These are phyloP conservation scores for Hanseniaspora meyeri DNA, from an alignment of 805 yeast genomes.

Conservation along the genomic window DNA sequence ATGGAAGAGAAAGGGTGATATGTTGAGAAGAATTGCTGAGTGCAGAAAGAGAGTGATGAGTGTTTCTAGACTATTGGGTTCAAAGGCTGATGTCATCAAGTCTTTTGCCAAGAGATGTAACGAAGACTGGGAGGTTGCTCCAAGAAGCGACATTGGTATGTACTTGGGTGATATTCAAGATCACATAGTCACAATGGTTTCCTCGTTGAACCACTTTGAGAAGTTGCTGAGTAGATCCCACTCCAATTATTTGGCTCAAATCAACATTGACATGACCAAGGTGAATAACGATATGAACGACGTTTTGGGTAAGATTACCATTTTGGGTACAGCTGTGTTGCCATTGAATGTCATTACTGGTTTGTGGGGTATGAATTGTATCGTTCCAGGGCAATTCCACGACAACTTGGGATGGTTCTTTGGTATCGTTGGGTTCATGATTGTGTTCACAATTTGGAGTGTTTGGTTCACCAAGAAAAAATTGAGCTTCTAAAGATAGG, in stretches of 20 bases:
- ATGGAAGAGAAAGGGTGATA: conserved; percentile 89
- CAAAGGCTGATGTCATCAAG: conserved; percentile 94
- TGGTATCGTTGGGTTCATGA: conserved; percentile 37
- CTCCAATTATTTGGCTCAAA: conserved; percentile 89
- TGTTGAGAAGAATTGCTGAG: conserved; percentile 90
- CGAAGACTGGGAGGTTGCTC: conserved; percentile 70
- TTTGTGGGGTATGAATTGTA: conserved; percentile 96
- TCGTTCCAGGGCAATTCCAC: conserved; percentile 81
- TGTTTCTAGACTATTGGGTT: conserved; percentile 66
- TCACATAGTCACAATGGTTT: conserved; percentile 95
- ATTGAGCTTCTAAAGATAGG: conserved; percentile 25
- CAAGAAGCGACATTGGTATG: conserved; percentile 79
- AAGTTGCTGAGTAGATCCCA: conserved; percentile 89
- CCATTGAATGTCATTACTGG: conserved; percentile 95
- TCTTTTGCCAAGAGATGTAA: conserved; percentile 87
- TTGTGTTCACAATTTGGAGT: conserved; percentile 35
- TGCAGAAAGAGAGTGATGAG: conserved; percentile 92
- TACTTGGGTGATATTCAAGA: conserved; percentile 96
- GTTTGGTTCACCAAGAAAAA: conserved; percentile 39
- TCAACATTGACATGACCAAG: conserved; percentile 93
- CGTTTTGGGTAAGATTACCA: conserved; percentile 83
- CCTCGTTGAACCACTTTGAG: conserved; percentile 85
- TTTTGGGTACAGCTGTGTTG: conserved; percentile 84
- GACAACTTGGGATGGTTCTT: conserved; percentile 58
- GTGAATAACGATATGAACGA: conserved; percentile 96